Evolutionary conservation across 1,284 basidiomycete genomes (phyloP).

Genomic region (Rhodotorula mucilaginosa): DNA sequence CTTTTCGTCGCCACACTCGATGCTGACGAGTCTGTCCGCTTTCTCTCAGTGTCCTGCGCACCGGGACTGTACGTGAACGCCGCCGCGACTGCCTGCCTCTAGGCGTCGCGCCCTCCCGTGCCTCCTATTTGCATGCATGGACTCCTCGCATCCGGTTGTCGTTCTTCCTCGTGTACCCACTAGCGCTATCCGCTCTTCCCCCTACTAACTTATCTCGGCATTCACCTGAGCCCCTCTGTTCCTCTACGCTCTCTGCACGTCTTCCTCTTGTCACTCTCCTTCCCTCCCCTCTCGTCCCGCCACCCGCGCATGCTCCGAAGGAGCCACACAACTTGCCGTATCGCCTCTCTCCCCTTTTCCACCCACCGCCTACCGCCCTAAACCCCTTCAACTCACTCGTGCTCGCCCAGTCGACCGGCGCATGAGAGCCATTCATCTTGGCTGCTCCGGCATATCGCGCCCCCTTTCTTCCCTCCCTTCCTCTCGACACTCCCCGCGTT

Average conservation of each 20-base stretch:
- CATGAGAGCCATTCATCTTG: conserved; percentile 18
- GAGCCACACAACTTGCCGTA: background rate
- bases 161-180: conserved; percentile 2
- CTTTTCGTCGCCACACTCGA: too few species aligned
- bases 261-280: background rate
- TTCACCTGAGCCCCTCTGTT: background rate
- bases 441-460: conserved; percentile 6
- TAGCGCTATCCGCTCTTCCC: background rate
- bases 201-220: background rate
- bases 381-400: background rate
- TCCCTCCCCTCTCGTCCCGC: conserved; percentile 1
- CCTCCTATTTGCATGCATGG: background rate
- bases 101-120: background rate
- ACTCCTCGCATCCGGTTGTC: background rate
- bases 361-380: background rate
- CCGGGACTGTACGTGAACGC: conserved; percentile 31
- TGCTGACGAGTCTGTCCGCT: background rate
- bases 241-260: background rate
- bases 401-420: background rate
- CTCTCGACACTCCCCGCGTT: background rate
- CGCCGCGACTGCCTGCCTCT: conserved; percentile 30
- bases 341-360: background rate
- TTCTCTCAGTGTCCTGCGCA: conserved; percentile 27
- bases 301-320: conserved; percentile 12
- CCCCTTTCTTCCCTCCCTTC: background rate